phyloP scores from a whole-genome alignment of 139 green algal species.

The Haematococcus lacustris region DNA sequence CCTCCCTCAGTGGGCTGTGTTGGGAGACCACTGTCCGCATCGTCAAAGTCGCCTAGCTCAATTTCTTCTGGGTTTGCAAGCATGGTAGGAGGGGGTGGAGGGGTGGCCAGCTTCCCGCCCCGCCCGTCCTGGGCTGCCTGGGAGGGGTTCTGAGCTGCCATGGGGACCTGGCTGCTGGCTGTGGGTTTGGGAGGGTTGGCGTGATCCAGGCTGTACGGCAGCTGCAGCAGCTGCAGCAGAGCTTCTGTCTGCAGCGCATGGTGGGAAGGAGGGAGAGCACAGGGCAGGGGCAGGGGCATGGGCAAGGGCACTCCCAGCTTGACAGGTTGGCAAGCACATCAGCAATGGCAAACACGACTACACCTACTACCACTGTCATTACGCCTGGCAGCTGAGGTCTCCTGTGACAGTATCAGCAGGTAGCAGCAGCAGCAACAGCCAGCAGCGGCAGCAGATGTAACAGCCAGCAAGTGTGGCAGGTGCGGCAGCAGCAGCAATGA shows the following conservation, averaged over 20 bases:
- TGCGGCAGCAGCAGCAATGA: too few species aligned
- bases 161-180: background rate
- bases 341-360: background rate
- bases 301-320: background rate
- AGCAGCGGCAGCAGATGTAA: background rate
- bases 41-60: slow-evolving; percentile 18
- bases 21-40: background rate
- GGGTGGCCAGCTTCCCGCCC: background rate
- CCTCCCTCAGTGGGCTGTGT: background rate
- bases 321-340: background rate
- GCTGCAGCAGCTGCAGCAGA: slow-evolving; percentile 64
- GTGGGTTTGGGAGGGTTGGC: background rate
- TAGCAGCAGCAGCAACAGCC: background rate
- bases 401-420: too few species aligned
- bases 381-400: too few species aligned
- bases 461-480: background rate
- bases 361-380: too few species aligned
- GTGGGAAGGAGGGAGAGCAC: background rate
- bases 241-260: slow-evolving; percentile 48
- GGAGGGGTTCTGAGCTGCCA: background rate
- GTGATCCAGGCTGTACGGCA: slow-evolving; percentile 47
- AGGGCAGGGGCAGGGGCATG: background rate
- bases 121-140: background rate
- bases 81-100: too few species aligned
- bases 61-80: slow-evolving; percentile 76